Evolutionary conservation across 2,329 filamentous ascomycete genomes (phyloP).

Genomic region (Colletotrichum lini): DNA sequence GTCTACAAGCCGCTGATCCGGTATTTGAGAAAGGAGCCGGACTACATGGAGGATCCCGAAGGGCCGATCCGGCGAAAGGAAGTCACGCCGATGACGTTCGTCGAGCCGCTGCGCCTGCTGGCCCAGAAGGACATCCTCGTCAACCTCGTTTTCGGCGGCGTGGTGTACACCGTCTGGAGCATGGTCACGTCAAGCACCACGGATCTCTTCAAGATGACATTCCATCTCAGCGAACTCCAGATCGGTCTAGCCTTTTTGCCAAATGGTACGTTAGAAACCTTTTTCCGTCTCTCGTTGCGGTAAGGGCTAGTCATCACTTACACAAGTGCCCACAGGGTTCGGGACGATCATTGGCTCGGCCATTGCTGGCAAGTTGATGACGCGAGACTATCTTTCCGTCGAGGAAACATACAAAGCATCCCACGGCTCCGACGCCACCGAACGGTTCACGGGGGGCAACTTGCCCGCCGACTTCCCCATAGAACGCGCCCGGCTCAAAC

Average conservation of each 20-base stretch:
- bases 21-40: conserved; percentile 36
- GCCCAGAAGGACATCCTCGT: conserved; percentile 59
- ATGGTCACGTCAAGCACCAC: conserved; percentile 63
- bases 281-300: too few relatives aligned
- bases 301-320: neutral
- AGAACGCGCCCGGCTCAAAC: conserved; percentile 56
- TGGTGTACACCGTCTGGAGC: conserved; percentile 58
- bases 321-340: conserved; percentile 43
- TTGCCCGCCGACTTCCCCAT: conserved; percentile 57
- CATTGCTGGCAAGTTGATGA: conserved; percentile 58
- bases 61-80: conserved; percentile 35
- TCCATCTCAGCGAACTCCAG: conserved; percentile 45
- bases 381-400: conserved; percentile 48
- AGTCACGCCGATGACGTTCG: conserved; percentile 50
- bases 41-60: conserved; percentile 41
- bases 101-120: conserved; percentile 56
- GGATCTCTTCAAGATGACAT: conserved; percentile 50
- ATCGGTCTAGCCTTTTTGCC: conserved; percentile 48
- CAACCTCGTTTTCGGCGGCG: conserved; percentile 58
- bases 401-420: conserved; percentile 45
- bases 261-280: conserved; percentile 41
- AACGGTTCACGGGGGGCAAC: conserved; percentile 49
- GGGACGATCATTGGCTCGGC: conserved; percentile 59
- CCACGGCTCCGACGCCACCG: conserved; percentile 34
- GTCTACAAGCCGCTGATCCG: conserved; percentile 47